Evolutionary conservation across 2,329 filamentous ascomycete species (phyloP).

Genomic region (Botrytis byssoidea): DNA sequence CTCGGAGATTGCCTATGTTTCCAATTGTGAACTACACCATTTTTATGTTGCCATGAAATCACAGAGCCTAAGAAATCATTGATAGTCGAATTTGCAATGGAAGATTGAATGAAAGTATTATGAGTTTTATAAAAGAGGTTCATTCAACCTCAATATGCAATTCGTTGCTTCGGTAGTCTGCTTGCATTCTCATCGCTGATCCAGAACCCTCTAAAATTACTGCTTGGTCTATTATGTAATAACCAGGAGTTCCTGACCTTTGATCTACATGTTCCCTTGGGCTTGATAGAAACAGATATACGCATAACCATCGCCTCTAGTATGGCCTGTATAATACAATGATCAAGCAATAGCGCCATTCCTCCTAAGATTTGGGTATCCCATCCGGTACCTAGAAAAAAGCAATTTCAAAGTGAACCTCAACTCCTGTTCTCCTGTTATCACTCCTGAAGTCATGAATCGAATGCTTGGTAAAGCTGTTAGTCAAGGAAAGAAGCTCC

Average conservation of each 20-base stretch:
- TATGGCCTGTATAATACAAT: not conserved
- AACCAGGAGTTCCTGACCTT: not conserved
- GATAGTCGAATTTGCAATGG: not conserved
- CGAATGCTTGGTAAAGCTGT: not conserved
- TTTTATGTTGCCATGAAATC: not conserved
- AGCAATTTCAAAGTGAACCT: not conserved
- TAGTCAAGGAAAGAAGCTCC: not conserved
- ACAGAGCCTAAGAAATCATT: not conserved
- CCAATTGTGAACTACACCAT: not conserved
- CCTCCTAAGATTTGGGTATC: slow-evolving; percentile 7
- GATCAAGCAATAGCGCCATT: not conserved
- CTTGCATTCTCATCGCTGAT: not conserved
- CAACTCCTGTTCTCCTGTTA: slow-evolving; percentile 10
- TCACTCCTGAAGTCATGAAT: not conserved
- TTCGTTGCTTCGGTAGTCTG: not conserved
- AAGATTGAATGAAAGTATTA: not conserved
- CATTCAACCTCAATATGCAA: not conserved
- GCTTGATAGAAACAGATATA: not conserved
- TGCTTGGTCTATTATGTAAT: too few relatives aligned
- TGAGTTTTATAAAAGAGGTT: not conserved
- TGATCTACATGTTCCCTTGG: not conserved
- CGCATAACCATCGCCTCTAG: not conserved
- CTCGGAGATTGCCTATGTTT: not conserved
- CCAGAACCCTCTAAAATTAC: not conserved
- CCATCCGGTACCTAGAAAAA: not conserved